Evolutionary conservation across 257 asterid genomes (phyloP).

Genomic region (Solanum chiquidenum): DNA sequence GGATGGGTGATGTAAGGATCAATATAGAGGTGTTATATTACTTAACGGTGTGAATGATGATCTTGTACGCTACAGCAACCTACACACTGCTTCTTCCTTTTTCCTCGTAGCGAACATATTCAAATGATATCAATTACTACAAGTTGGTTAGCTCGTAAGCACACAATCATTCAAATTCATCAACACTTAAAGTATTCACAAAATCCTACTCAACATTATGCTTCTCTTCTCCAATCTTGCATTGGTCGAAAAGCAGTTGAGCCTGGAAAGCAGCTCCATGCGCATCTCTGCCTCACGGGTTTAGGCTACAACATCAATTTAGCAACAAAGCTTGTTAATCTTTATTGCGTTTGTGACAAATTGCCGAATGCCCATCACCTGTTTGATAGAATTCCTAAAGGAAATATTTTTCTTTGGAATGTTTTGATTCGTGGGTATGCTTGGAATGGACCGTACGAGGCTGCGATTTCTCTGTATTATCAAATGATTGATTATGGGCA

Average conservation of each 20-base stretch:
- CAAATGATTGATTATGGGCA: slow-evolving; percentile 35
- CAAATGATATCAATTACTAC: not conserved
- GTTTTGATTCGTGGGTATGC: slow-evolving; percentile 58
- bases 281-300: slow-evolving; percentile 28
- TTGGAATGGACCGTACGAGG: slow-evolving; percentile 47
- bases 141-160: not conserved
- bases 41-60: too few species aligned
- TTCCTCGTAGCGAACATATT: not conserved
- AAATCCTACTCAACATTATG: slow-evolving; percentile 12
- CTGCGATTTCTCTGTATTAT: slow-evolving; percentile 31
- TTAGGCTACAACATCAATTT: slow-evolving; percentile 15
- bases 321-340: slow-evolving; percentile 45
- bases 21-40: too few species aligned
- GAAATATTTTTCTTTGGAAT: slow-evolving; percentile 53
- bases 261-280: slow-evolving; percentile 56
- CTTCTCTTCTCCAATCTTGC: slow-evolving; percentile 34
- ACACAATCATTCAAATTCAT: not conserved
- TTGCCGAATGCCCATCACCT: slow-evolving; percentile 29
- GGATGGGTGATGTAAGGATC: too few species aligned
- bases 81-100: not conserved
- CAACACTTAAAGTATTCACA: not conserved
- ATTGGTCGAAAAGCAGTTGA: slow-evolving; percentile 24
- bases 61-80: not conserved
- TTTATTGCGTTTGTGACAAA: slow-evolving; percentile 30
- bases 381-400: slow-evolving; percentile 49